Evolutionary conservation across 129 eudicot species (phyloP).

Genomic region (Artemisia tridentata): DNA sequence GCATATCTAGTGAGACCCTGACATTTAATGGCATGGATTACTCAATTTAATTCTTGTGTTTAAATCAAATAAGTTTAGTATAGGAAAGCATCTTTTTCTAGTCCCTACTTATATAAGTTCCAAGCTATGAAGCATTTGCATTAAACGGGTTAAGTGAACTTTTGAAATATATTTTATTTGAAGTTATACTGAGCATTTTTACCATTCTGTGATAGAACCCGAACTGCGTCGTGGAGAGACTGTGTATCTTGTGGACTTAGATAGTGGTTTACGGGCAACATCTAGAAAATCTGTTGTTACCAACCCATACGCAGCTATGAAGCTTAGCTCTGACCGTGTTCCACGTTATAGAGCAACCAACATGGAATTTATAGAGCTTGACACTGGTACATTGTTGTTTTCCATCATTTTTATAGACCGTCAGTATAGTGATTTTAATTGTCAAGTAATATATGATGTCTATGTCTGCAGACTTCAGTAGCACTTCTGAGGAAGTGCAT

Average conservation of each 20-base stretch:
- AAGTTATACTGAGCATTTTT: too few relatives aligned
- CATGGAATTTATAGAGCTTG: constrained; percentile 95
- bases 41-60: too few relatives aligned
- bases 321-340: constrained; percentile 67
- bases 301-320: constrained; percentile 79
- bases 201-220: constrained; percentile 54
- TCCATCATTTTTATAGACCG: neutral
- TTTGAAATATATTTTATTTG: neutral
- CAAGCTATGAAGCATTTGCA: too few relatives aligned
- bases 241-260: constrained; percentile 88
- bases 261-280: constrained; percentile 86
- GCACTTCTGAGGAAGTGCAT: neutral
- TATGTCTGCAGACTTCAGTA: too few relatives aligned
- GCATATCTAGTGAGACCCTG: too few relatives aligned
- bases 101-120: too few relatives aligned
- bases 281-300: constrained; percentile 92
- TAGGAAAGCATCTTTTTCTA: too few relatives aligned
- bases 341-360: constrained; percentile 95
- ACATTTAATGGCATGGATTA: too few relatives aligned
- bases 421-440: too few relatives aligned
- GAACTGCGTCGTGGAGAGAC: constrained; percentile 81
- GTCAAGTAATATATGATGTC: constrained; percentile 13
- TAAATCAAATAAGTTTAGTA: too few relatives aligned
- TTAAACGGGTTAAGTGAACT: neutral
- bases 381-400: constrained; percentile 48